phyloP scores from a whole-genome alignment of 2,329 filamentous ascomycete species.

The Bipolaris cookei region DNA sequence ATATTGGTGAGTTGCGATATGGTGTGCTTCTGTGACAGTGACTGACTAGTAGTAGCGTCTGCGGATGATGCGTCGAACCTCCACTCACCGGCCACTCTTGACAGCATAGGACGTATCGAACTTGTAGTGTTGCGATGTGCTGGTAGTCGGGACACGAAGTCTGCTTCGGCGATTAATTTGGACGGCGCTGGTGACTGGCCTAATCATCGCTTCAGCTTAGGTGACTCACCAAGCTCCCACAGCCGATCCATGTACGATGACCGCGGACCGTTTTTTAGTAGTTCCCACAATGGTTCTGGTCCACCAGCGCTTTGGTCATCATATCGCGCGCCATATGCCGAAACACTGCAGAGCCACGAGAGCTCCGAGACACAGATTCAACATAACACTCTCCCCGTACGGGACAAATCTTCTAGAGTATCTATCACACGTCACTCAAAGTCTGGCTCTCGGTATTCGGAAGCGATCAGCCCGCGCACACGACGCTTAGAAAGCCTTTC shows the following conservation, averaged over 20 bases:
- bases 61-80: conserved; percentile 47
- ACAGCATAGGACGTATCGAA: conserved; percentile 57
- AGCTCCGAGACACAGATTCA: conserved; percentile 10
- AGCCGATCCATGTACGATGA: conserved; percentile 27
- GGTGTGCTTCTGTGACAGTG: not conserved
- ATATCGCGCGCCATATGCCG: conserved; percentile 25
- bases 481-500: conserved; percentile 12
- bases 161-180: conserved; percentile 33
- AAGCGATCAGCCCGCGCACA: conserved; percentile 18
- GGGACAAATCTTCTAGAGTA: not conserved
- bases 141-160: conserved; percentile 29
- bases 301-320: conserved; percentile 12
- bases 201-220: conserved; percentile 19
- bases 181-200: conserved; percentile 35
- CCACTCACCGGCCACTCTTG: conserved; percentile 40
- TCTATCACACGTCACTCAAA: not conserved
- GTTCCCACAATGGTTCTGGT: not conserved
- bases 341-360: conserved; percentile 15
- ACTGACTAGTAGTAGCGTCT: conserved; percentile 39
- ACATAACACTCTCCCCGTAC: not conserved
- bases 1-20: conserved; percentile 50
- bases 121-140: conserved; percentile 56
- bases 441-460: conserved; percentile 14
- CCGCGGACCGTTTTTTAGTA: conserved; percentile 7
- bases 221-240: conserved; percentile 10